Evolutionary conservation across 495 filamentous ascomycete genomes (phyloP), one percentile per base, ranked within the genome.

Genomic region (Daldinia concentrica): DNA sequence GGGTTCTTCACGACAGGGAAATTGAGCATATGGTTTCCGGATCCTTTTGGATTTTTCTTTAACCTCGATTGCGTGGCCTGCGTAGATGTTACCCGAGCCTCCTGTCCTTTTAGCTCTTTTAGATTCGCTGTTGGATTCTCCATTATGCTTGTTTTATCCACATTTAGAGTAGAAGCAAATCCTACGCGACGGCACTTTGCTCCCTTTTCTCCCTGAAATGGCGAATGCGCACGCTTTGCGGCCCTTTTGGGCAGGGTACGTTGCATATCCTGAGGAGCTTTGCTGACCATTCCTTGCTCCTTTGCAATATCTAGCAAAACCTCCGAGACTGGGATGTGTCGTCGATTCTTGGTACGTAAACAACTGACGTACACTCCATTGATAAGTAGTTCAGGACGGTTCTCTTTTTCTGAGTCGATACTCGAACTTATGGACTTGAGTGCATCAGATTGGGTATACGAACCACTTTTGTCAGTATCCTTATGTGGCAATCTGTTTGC

Each of bases 1-100:
- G 90, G 86, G 66, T 95, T 87, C 78, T 97, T 97, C 15, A 96
- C 92, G 9, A 95, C 87, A 1, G 91, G 86, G 71, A 93, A 97
- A 15, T 82, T 82, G 24, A 93, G 83, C 1, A 74, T 78, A n/a
- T 81, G 80, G 17, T 73, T 76, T 24, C 72, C 73, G 32, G 73
- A 65, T 29, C 65, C 55, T 26, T 74, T 79, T 11, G 24, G 29
- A 45, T 30, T 52, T 48, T 57, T 48, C 58, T 68, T 77, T 74
- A 9, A 58, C 7, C 3, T 57, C n/a, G 69, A 22, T 55, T 74
- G 78, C 17, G 61, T 54, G 8, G 4, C 37, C 50, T 77, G 78
- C 5, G 75, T 78, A 30, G 72, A 62, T 43, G 24, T 54, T 6
- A 58, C 43, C 19, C 27, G 48, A 2, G 27, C 43, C 4, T 29